Evolutionary conservation across 2,329 filamentous ascomycete genomes (phyloP).

Genomic region (Alternaria arborescens): DNA sequence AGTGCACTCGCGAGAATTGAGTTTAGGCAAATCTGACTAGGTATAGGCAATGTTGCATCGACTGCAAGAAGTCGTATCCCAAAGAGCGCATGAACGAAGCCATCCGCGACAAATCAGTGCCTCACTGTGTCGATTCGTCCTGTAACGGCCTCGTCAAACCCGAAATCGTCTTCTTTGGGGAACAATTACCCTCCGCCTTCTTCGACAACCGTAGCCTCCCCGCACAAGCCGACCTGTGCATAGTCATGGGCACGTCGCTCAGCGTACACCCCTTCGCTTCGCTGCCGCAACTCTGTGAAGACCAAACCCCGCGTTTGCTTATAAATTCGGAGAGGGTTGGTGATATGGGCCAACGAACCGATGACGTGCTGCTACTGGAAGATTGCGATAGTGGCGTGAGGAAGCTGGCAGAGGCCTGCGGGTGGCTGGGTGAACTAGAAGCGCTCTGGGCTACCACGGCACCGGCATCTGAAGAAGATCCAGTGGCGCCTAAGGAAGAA

Average conservation of each 20-base stretch:
- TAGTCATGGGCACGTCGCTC: slow-evolving; percentile 89
- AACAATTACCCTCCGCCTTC: slow-evolving; percentile 73
- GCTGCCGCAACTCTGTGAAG: slow-evolving; percentile 70
- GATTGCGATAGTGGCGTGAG: slow-evolving; percentile 85
- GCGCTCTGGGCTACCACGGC: slow-evolving; percentile 74
- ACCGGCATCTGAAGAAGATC: slow-evolving; percentile 55
- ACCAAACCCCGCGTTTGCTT: slow-evolving; percentile 76
- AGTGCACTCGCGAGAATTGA: not conserved
- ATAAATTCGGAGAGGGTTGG: slow-evolving; percentile 90
- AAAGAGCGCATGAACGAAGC: slow-evolving; percentile 76
- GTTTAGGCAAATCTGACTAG: slow-evolving; percentile 1
- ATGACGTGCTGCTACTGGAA: slow-evolving; percentile 85
- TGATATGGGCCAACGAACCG: slow-evolving; percentile 74
- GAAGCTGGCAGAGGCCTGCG: slow-evolving; percentile 78
- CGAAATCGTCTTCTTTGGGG: slow-evolving; percentile 94
- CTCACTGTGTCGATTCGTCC: slow-evolving; percentile 66
- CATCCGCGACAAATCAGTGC: slow-evolving; percentile 73
- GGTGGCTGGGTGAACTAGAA: slow-evolving; percentile 88
- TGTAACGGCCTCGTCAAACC: slow-evolving; percentile 89
- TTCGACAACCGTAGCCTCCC: slow-evolving; percentile 66
- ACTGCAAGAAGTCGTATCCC: slow-evolving; percentile 78
- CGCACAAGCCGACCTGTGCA: slow-evolving; percentile 74
- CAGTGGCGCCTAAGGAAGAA: slow-evolving; percentile 40
- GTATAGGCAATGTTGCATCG: slow-evolving; percentile 81
- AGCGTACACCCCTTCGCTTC: slow-evolving; percentile 89